A percentile compares a stretch with the other conserved stretches of the same genome.
phyloP scores from a whole-genome alignment of 2,329 filamentous ascomycete genomes.

The Cordyceps fumosorosea region DNA sequence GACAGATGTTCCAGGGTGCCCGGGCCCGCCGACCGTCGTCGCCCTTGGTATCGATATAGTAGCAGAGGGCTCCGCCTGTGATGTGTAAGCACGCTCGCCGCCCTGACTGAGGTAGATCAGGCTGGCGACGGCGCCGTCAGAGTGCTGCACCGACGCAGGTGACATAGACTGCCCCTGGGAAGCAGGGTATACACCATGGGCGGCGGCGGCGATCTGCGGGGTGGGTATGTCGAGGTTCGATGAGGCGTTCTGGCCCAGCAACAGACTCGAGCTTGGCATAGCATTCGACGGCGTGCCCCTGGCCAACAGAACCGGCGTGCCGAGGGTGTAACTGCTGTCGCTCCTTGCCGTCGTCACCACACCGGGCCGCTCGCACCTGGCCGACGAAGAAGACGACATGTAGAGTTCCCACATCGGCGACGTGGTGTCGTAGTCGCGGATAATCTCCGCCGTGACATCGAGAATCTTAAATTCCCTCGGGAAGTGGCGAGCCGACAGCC shows the following conservation, averaged over 20 bases:
- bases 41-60: not conserved
- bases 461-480: constrained; percentile 30
- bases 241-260: not conserved
- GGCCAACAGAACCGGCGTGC: not conserved
- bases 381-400: not conserved
- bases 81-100: constrained; percentile 17
- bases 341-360: not conserved
- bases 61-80: not conserved
- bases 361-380: not conserved
- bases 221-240: constrained; percentile 11
- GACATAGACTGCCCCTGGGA: not conserved
- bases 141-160: constrained; percentile 19
- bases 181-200: constrained; percentile 1
- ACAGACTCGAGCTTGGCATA: not conserved
- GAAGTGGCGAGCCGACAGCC: constrained; percentile 21
- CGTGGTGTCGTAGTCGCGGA: constrained; percentile 26
- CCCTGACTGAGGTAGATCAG: constrained; percentile 29
- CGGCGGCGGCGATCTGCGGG: constrained; percentile 17
- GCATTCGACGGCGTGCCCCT: not conserved
- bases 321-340: constrained; percentile 1
- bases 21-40: constrained; percentile 14
- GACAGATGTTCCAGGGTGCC: not conserved
- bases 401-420: constrained; percentile 7
- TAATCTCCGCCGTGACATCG: constrained; percentile 30
- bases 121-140: constrained; percentile 30